Base-by-base conservation (phyloP, 305 asterid genomes). In the Solanum hybrid region DNA sequence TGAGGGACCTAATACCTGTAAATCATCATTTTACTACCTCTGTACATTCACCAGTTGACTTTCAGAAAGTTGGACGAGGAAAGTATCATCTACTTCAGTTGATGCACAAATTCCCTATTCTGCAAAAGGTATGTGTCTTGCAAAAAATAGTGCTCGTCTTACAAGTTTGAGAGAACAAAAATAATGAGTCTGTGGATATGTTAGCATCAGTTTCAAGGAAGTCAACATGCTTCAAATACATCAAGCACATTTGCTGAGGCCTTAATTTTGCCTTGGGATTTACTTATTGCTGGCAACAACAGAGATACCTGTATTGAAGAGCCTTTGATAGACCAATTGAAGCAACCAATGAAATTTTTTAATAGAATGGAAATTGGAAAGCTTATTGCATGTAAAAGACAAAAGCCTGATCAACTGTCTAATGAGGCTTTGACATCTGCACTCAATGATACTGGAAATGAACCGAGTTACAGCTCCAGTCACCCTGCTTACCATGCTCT, bases 21-120 rank as follows among this genome's bases (percentile, higher is more conserved):
- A 87, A 90, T 80, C 51, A 24, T 91, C 88, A 79, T 34, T 40
- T 87, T 72, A 91, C 96, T 91, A 92, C 89, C 60, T 90, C 89
- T 91, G 89, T 88, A 89, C 92, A 91, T 71, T 73, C 85, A 89
- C 92, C 84, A 86, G 93, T 76, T 81, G 90, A 90, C 91, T 89
- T 89, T 89, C 92, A 36, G 91, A 93, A 93, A 92, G 92, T 93
- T 92, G 94, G 91, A 85, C 76, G 91, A 90, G 99, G 98, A 91
- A 94, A 89, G 77, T 96, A 91, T 95, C 96, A 97, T 91, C 89
- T 97, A 89, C 94, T 95, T 88, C 88, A 92, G 93, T 76, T 97
- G 91, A 90, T 88, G 88, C 98, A 97, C 94, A 97, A 97, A 89
- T 96, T 94, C 92, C 99, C 99, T 78, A 69, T 94, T 89, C 94